Evolutionary conservation across 768 basidiomycete genomes (phyloP).

Genomic region (Tulasnella sp.): DNA sequence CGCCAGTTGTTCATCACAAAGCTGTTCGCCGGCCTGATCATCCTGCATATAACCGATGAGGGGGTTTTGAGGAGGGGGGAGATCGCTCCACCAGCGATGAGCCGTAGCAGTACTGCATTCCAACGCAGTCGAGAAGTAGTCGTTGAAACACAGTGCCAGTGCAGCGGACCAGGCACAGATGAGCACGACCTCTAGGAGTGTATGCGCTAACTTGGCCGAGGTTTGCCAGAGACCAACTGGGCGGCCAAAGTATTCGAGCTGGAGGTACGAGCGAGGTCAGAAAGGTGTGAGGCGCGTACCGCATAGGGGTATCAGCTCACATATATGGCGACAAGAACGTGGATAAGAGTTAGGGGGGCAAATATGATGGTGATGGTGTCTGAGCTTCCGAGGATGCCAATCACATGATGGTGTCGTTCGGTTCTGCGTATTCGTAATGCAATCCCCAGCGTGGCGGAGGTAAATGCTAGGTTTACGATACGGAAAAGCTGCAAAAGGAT

Average conservation of each 20-base stretch:
- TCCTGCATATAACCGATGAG: conserved; percentile 33
- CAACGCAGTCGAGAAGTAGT: conserved; percentile 77
- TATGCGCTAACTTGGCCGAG: conserved; percentile 74
- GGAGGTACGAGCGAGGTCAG: conserved; percentile 19
- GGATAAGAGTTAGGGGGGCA: conserved; percentile 65
- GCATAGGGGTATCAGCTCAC: conserved; percentile 35
- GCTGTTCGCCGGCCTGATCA: conserved; percentile 28
- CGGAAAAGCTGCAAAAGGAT: conserved; percentile 52
- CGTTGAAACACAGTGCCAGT: conserved; percentile 79
- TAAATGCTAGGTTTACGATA: conserved; percentile 72
- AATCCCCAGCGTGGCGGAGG: conserved; percentile 61
- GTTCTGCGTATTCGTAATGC: conserved; percentile 59
- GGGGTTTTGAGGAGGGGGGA: conserved; percentile 39
- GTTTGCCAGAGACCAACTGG: conserved; percentile 89
- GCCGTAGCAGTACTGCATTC: conserved; percentile 52
- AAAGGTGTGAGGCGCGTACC: not conserved
- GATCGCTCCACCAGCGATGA: conserved; percentile 61
- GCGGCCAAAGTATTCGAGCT: conserved; percentile 89
- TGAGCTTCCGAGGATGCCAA: conserved; percentile 72
- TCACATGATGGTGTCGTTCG: conserved; percentile 39
- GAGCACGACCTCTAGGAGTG: conserved; percentile 76
- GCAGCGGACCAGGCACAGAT: conserved; percentile 92
- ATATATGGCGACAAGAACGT: conserved; percentile 79
- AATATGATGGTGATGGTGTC: conserved; percentile 77
- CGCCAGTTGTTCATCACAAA: conserved; percentile 41